Evolutionary conservation across 73 alveolate species (phyloP).

Genomic region (Halteria grandinella): DNA sequence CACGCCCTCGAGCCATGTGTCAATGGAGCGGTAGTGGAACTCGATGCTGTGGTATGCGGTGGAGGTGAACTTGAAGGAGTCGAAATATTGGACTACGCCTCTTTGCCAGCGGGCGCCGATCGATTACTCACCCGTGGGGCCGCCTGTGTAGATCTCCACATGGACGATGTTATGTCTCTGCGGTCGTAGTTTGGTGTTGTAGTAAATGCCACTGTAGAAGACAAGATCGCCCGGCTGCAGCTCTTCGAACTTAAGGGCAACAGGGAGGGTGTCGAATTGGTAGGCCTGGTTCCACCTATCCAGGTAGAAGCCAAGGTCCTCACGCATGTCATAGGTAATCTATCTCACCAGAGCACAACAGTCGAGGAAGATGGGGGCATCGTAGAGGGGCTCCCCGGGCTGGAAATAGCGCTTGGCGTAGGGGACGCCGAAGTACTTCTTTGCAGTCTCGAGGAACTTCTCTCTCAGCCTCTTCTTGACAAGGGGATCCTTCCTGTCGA

Average conservation of each 20-base stretch:
- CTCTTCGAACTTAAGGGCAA: slow-evolving; percentile 79
- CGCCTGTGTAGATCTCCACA: slow-evolving; percentile 90
- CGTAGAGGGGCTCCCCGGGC: slow-evolving; percentile 74
- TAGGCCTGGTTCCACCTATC: slow-evolving; percentile 91
- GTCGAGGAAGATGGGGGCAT: slow-evolving; percentile 84
- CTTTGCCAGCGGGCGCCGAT: slow-evolving; percentile 88
- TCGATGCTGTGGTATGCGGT: slow-evolving; percentile 71
- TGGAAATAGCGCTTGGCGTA: slow-evolving; percentile 80
- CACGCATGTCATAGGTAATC: slow-evolving; percentile 79
- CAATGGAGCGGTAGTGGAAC: slow-evolving; percentile 83
- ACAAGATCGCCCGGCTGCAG: slow-evolving; percentile 89
- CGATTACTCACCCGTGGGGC: slow-evolving; percentile 81
- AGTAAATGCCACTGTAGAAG: slow-evolving; percentile 79
- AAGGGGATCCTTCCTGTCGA: slow-evolving; percentile 67
- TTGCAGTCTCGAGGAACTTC: slow-evolving; percentile 84
- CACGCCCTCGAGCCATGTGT: slow-evolving; percentile 87
- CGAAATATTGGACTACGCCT: slow-evolving; percentile 80
- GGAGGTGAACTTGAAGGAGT: slow-evolving; percentile 80
- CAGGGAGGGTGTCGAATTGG: slow-evolving; percentile 88
- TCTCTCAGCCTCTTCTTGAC: slow-evolving; percentile 73
- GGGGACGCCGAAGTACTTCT: slow-evolving; percentile 86
- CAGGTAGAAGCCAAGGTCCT: slow-evolving; percentile 86
- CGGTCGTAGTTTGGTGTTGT: slow-evolving; percentile 68
- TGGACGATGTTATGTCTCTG: slow-evolving; percentile 87
- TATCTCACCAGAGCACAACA: slow-evolving; percentile 90